Evolutionary conservation across 116 monocot genomes (phyloP).

Genomic region (Cymodocea nodosa): DNA sequence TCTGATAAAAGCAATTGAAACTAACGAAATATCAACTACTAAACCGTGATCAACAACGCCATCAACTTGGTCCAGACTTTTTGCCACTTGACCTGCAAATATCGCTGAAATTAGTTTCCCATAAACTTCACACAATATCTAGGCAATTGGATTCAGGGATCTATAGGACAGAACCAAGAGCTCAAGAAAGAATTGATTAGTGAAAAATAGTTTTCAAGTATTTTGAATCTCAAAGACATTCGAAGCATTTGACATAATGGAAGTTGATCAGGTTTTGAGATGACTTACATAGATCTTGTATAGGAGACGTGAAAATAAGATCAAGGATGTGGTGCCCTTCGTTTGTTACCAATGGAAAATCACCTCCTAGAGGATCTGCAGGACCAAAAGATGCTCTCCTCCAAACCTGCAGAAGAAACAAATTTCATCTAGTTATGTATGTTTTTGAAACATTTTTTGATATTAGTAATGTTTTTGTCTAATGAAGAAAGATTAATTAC

Average conservation of each 20-base stretch:
- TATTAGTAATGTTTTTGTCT: too few species aligned
- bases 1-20: not conserved
- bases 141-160: not conserved
- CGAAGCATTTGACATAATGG: not conserved
- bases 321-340: conserved; percentile 69
- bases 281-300: conserved; percentile 45
- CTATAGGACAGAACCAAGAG: not conserved
- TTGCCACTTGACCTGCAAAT: conserved; percentile 36
- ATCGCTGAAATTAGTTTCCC: not conserved
- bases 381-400: conserved; percentile 53
- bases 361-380: conserved; percentile 62
- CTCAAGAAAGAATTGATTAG: not conserved
- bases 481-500: too few species aligned
- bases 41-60: conserved; percentile 75
- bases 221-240: not conserved
- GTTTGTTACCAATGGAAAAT: conserved; percentile 56
- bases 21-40: conserved; percentile 36
- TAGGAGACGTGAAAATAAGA: conserved; percentile 72
- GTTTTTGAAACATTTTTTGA: too few species aligned
- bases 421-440: not conserved
- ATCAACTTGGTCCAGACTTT: conserved; percentile 40
- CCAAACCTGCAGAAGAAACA: conserved; percentile 49
- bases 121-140: not conserved
- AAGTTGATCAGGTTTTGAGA: not conserved
- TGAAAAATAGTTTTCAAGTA: not conserved